Conservation (phyloP, 129 eudicot species). For the Solidago caesia region DNA sequence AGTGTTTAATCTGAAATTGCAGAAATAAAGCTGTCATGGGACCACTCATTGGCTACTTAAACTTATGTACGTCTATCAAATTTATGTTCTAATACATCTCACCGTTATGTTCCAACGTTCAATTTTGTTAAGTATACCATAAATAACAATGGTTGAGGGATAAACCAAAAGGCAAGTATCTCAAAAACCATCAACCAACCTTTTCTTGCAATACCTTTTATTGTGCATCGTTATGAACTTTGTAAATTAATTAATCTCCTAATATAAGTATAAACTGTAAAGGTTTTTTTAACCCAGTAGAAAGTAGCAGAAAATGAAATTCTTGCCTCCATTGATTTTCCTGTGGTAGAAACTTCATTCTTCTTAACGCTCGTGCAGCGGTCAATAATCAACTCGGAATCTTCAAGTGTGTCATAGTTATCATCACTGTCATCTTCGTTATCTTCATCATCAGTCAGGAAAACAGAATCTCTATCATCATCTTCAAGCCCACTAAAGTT, state of each 20-base stretch:
- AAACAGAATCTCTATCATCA: slow-evolving; percentile 45
- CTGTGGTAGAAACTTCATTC: slow-evolving; percentile 40
- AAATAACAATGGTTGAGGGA: background rate
- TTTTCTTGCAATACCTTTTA: background rate
- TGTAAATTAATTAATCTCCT: background rate
- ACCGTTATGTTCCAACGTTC: background rate
- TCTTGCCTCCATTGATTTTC: slow-evolving; percentile 62
- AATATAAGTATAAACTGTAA: background rate
- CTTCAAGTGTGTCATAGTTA: slow-evolving; percentile 43
- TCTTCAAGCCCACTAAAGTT: slow-evolving; percentile 73
- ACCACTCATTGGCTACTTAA: background rate
- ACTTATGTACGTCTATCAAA: background rate
- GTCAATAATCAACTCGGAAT: slow-evolving; percentile 61
- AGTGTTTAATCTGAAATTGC: background rate
- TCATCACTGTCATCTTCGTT: slow-evolving; percentile 40
- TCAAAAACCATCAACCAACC: background rate
- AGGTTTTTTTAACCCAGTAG: slow-evolving; percentile 6
- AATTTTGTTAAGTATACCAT: background rate
- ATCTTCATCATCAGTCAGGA: slow-evolving; percentile 43
- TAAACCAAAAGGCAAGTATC: background rate
- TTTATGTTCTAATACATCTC: background rate
- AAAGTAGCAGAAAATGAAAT: slow-evolving; percentile 18
- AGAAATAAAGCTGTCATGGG: background rate
- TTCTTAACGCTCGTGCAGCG: slow-evolving; percentile 29
- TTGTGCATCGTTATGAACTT: background rate